Conservation (phyloP, 2,329 filamentous ascomycete species). For the Xylaria sp. region DNA sequence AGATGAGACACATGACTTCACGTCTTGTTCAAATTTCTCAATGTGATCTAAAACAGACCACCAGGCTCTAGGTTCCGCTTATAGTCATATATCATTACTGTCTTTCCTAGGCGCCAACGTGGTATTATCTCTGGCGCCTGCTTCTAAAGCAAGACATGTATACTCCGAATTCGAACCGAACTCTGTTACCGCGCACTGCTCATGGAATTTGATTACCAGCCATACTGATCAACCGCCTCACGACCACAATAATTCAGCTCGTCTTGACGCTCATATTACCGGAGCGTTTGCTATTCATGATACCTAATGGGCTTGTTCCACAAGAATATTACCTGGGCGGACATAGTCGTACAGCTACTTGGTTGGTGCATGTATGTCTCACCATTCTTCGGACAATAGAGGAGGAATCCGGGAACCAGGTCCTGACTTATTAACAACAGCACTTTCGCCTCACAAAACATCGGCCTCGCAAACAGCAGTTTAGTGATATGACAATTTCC, state of each 20-base stretch:
- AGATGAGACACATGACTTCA: constrained; percentile 2
- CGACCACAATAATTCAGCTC: not conserved
- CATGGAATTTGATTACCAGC: constrained; percentile 22
- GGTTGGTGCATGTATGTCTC: not conserved
- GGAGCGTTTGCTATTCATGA: not conserved
- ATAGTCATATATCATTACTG: not conserved
- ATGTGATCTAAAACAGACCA: not conserved
- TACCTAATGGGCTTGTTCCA: not conserved
- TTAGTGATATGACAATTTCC: not conserved
- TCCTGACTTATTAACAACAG: not conserved
- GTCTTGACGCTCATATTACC: not conserved
- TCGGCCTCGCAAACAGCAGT: not conserved
- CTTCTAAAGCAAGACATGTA: constrained; percentile 19
- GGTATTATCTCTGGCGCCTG: constrained; percentile 7
- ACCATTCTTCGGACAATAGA: not conserved
- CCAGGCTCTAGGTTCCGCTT: not conserved
- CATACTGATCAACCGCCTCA: not conserved
- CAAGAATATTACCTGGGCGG: not conserved
- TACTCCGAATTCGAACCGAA: constrained; percentile 22
- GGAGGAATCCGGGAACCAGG: not conserved
- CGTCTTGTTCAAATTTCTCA: not conserved
- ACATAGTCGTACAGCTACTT: not conserved
- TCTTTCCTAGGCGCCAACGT: constrained; percentile 19
- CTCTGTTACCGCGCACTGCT: constrained; percentile 5
- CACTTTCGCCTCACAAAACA: not conserved